Conservation (phyloP, 2,329 filamentous ascomycete species). For the Pezicula radicicola region DNA sequence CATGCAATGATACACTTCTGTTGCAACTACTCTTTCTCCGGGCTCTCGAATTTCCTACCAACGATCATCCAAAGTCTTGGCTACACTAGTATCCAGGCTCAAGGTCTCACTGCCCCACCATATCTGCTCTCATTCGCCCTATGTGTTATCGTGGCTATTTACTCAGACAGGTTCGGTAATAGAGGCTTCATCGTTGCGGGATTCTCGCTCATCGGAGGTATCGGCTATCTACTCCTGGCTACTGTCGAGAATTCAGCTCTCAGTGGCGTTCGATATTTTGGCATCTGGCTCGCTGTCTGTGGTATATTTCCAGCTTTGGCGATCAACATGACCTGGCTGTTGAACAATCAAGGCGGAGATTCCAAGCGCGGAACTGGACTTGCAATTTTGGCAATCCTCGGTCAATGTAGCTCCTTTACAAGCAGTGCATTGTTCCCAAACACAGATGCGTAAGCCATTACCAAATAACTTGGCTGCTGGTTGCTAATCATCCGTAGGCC, state of each 20-base stretch:
- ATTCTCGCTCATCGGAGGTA: constrained; percentile 21
- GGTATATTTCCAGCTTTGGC: constrained; percentile 30
- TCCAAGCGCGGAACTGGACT: constrained; percentile 27
- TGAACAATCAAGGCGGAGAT: constrained; percentile 29
- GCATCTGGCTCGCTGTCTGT: constrained; percentile 32
- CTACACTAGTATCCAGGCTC: constrained; percentile 34
- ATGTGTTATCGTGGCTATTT: constrained; percentile 26
- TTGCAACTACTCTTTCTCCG: constrained; percentile 35
- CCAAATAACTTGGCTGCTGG: not conserved
- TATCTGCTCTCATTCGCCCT: constrained; percentile 37
- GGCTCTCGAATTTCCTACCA: constrained; percentile 37
- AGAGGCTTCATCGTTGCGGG: constrained; percentile 31
- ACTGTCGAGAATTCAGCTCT: constrained; percentile 44
- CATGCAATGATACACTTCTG: constrained; percentile 36
- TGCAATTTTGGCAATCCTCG: constrained; percentile 21
- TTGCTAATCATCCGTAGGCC: constrained; percentile 13
- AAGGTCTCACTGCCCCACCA: constrained; percentile 38
- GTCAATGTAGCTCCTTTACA: constrained; percentile 29
- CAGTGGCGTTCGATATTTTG: constrained; percentile 32
- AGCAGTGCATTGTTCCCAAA: constrained; percentile 23
- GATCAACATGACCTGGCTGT: constrained; percentile 29
- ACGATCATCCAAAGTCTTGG: constrained; percentile 39
- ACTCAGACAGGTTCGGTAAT: constrained; percentile 33
- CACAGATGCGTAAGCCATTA: constrained; percentile 14
- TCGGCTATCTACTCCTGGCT: constrained; percentile 33